Evolutionary conservation across 495 filamentous ascomycete genomes (phyloP), one percentile per base, ranked within the genome.

Genomic region (Lasiosphaeris hirsuta): DNA sequence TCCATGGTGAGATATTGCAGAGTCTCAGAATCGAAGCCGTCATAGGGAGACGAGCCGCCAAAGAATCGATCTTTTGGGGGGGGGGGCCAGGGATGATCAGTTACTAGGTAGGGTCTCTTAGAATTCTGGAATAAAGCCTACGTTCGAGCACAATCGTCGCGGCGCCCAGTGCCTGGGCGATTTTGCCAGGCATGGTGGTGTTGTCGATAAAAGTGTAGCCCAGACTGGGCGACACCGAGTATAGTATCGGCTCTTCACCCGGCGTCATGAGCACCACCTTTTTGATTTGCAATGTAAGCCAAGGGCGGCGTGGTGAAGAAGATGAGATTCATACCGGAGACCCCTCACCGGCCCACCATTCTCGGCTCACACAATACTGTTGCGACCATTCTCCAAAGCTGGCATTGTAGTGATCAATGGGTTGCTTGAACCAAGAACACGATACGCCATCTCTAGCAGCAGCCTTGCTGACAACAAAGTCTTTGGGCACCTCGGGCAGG

Each of bases 1-100:
- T 82, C 72, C 41, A 86, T 72, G 2, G 83, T 87, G 56, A 87
- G 75, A 39, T 83, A 79, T 59, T 84, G 78, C 58, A 88, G 69
- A 15, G 79, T 85, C 46, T 83, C 74, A 0, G 81, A 71, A 4
- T 75, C 78, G 40, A 87, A 68, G 6, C 74, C 70, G 11, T 75
- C 71, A 57, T 79, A 86, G 4, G 85, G 85, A 1, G 82, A 84
- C 1, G 83, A 86, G 41, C 72, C 72, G 19, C 83, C 83, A 74
- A 81, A 86, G 64, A 82, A 85, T 19, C 83, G 76, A 61, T 84
- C 78, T 82, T 11, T 48, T 4, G 3, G 15, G 35, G 2, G 6
- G n/a, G n/a, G n/a, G n/a, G n/a, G n/a, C n/a, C n/a, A n/a, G n/a
- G n/a, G n/a, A n/a, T n/a, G n/a, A n/a, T n/a, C n/a, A n/a, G n/a